Evolutionary conservation across 176 grass and related monocot genomes (phyloP), one percentile per base, ranked within the genome.

Genomic region (Otatea glauca): DNA sequence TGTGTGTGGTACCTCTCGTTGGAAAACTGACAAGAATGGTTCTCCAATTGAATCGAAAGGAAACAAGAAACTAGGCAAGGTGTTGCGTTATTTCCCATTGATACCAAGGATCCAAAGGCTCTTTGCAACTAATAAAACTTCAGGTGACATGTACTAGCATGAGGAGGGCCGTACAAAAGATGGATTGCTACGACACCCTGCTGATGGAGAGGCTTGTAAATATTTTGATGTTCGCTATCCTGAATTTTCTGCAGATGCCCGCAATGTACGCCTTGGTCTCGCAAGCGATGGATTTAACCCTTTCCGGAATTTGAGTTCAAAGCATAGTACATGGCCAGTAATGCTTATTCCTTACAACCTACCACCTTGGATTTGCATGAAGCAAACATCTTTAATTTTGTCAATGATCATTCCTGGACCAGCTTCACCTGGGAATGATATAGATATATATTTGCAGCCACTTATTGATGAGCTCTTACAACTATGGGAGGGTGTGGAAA

Each of bases 71-170:
- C 50, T 32, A 25, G 48, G 66, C 37, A 88, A 88, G 65, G 65
- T 88, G 20, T 65, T 84, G 64, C 39, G 17, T 8, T 77, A 89
- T 70, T 84, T 89, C 54, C 81, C 64, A 16, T 84, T 89, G 15
- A 84, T 82, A 51, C 74, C 64, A 32, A 73, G 65, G 23, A 15
- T 84, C 2, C 48, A 74, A 59, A 83, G 80, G 41, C 55, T 88
- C 12, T 84, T 84, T 64, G 50, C 50, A 51, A 60, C 61, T 34
- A 43, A 10, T 3, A 55, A 58, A 75, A 75, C 48, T 38, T 75
- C 32, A 11, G 50, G 56, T 56, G 72, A 55, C 32, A 75, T 75
- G 72, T 4, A 50, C 39, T 65, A 62, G 79, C 86, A 88, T 39
- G 13, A 84, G n/a, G n/a, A n/a, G 27, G 32, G 14, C 4, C 59